phyloP scores from a whole-genome alignment of 1,284 basidiomycete genomes.

The Naganishia sp. region DNA sequence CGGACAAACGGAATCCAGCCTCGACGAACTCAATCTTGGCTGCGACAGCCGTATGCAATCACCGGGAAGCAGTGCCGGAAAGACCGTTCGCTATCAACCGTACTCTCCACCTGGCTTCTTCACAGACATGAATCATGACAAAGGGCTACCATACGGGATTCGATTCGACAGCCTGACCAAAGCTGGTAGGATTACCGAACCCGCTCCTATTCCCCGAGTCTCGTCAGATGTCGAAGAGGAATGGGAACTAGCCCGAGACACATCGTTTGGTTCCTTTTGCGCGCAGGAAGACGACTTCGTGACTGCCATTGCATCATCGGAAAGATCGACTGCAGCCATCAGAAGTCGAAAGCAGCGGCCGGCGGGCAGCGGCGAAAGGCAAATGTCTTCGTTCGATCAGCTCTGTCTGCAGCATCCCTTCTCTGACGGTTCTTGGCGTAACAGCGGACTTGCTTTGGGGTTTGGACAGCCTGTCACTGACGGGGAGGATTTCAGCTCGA shows the following conservation, averaged over 20 bases:
- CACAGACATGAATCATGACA: not conserved
- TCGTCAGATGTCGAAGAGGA: not conserved
- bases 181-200: not conserved
- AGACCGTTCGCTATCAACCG: not conserved
- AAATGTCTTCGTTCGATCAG: conserved; percentile 13
- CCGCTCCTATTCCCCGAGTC: conserved; percentile 9
- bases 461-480: not conserved
- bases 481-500: not conserved
- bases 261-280: not conserved
- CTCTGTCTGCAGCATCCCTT: conserved; percentile 7
- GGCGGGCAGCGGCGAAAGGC: not conserved
- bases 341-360: not conserved
- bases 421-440: conserved; percentile 12
- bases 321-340: not conserved
- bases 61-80: not conserved
- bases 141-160: not conserved
- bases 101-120: conserved; percentile 28
- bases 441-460: not conserved
- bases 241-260: not conserved
- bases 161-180: not conserved
- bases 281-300: not conserved
- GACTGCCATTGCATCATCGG: not conserved
- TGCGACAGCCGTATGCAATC: too few species aligned
- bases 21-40: not conserved
- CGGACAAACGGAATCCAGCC: not conserved